Evolutionary conservation across 2,329 filamentous ascomycete genomes (phyloP).

Genomic region (Xenoacremonium recifei): DNA sequence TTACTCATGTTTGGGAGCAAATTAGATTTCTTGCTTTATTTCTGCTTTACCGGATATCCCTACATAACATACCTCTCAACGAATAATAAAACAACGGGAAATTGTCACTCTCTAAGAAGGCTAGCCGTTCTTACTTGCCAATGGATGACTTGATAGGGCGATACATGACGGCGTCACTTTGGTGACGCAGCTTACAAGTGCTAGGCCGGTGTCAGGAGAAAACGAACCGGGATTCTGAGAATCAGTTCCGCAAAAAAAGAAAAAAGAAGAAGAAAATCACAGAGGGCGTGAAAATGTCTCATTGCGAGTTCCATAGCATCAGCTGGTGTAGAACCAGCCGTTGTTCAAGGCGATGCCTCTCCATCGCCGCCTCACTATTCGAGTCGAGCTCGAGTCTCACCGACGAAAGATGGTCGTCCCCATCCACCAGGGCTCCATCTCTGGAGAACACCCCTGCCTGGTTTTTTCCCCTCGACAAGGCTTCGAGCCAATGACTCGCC

Average conservation of each 20-base stretch:
- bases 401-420: constrained; percentile 6
- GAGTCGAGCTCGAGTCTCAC: constrained; percentile 6
- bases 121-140: not conserved
- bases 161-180: too few species aligned
- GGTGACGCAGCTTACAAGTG: too few species aligned
- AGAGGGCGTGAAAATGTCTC: too few species aligned
- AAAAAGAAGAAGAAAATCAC: too few species aligned
- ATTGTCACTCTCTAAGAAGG: not conserved
- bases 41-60: constrained; percentile 5
- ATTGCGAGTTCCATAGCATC: too few species aligned
- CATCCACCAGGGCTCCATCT: too few species aligned
- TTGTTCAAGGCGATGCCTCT: constrained; percentile 12
- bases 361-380: constrained; percentile 17
- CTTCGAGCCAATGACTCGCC: not conserved
- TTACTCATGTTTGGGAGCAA: constrained; percentile 13
- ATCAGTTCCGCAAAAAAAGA: too few species aligned
- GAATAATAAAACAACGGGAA: not conserved
- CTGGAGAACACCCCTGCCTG: too few species aligned
- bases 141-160: too few species aligned
- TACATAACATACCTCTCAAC: too few species aligned
- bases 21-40: constrained; percentile 11
- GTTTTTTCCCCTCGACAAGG: not conserved
- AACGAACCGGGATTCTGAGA: too few species aligned
- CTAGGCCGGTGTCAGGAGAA: too few species aligned
- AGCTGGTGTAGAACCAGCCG: constrained; percentile 11